Conservation (phyloP, 228 moss, liverwort and hornwort species). For the Sphagnum fallax region DNA sequence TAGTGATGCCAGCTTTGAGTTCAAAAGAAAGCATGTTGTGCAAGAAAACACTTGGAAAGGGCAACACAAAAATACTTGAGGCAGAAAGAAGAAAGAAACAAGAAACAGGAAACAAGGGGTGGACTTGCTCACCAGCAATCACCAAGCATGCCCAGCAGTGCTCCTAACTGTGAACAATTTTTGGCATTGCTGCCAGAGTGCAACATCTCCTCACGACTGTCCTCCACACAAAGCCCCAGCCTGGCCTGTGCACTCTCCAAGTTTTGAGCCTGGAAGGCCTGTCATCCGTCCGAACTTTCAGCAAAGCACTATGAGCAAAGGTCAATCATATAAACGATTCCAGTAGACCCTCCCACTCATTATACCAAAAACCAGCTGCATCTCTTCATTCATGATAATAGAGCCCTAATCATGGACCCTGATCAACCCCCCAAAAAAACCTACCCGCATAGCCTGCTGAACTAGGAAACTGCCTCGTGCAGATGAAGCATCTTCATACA, state of each 20-base stretch:
- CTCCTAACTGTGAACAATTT: slow-evolving; percentile 77
- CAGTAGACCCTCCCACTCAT: no score
- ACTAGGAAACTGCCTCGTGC: slow-evolving; percentile 86
- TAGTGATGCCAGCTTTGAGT: no score
- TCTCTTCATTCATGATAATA: no score
- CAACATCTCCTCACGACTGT: slow-evolving; percentile 70
- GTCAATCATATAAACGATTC: no score
- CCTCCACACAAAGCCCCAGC: slow-evolving; percentile 68
- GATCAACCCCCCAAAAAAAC: slow-evolving; percentile 3
- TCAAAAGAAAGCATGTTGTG: no score
- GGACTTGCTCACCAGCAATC: slow-evolving; percentile 76
- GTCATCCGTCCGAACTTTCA: neutral
- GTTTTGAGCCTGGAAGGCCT: slow-evolving; percentile 95
- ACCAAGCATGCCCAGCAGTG: slow-evolving; percentile 95
- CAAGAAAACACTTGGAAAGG: neutral
- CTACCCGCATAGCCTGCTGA: slow-evolving; percentile 94
- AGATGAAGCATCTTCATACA: slow-evolving; percentile 81
- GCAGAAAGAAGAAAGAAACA: neutral
- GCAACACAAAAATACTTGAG: slow-evolving; percentile 1
- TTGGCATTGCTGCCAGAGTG: slow-evolving; percentile 44
- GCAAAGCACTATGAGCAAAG: neutral
- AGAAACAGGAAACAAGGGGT: neutral
- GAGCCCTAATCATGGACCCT: no score
- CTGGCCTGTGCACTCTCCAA: slow-evolving; percentile 90
- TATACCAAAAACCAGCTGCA: no score